These are phyloP conservation scores for Daldinia bambusicola DNA, from an alignment of 495 filamentous ascomycete genomes.

Conservation along the genomic window DNA sequence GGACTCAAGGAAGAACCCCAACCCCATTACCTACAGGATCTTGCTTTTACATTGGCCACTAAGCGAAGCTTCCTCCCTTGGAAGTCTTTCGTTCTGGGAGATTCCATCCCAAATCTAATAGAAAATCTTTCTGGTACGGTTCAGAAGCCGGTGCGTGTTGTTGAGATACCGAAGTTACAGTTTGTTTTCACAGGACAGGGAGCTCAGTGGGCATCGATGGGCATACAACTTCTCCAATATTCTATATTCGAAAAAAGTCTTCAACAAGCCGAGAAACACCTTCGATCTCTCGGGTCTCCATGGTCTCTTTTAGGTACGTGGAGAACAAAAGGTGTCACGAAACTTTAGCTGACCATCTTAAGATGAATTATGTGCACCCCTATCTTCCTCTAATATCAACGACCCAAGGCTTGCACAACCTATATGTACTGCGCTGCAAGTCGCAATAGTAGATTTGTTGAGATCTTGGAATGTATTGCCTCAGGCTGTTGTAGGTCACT, in stretches of 20 bases:
- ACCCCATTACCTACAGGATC: slow-evolving; percentile 21
- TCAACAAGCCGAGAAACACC: slow-evolving; percentile 24
- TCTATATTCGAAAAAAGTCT: slow-evolving; percentile 28
- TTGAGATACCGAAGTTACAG: slow-evolving; percentile 10
- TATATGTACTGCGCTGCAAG: slow-evolving; percentile 56
- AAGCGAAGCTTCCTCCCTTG: slow-evolving; percentile 43
- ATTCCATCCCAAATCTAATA: not conserved
- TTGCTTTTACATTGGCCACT: slow-evolving; percentile 44
- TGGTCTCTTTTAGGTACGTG: slow-evolving; percentile 44
- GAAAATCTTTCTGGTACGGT: slow-evolving; percentile 1
- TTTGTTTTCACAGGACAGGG: slow-evolving; percentile 56
- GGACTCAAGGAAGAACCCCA: not conserved
- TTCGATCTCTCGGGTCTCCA: slow-evolving; percentile 28
- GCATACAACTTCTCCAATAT: slow-evolving; percentile 51
- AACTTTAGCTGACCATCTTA: slow-evolving; percentile 35
- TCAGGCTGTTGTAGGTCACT: slow-evolving; percentile 63
- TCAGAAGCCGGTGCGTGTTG: slow-evolving; percentile 4
- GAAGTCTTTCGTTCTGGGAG: slow-evolving; percentile 36
- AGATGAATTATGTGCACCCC: slow-evolving; percentile 17
- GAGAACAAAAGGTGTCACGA: not conserved
- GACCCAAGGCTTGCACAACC: slow-evolving; percentile 51
- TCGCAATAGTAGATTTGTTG: slow-evolving; percentile 62
- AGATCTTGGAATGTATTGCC: slow-evolving; percentile 57
- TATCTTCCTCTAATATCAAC: slow-evolving; percentile 44
- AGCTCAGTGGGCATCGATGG: slow-evolving; percentile 62